Percentiles rank a stretch among this genome's conserved stretches.
Conservation (phyloP, 2,329 filamentous ascomycete species). For the Remersonia thermophila region DNA sequence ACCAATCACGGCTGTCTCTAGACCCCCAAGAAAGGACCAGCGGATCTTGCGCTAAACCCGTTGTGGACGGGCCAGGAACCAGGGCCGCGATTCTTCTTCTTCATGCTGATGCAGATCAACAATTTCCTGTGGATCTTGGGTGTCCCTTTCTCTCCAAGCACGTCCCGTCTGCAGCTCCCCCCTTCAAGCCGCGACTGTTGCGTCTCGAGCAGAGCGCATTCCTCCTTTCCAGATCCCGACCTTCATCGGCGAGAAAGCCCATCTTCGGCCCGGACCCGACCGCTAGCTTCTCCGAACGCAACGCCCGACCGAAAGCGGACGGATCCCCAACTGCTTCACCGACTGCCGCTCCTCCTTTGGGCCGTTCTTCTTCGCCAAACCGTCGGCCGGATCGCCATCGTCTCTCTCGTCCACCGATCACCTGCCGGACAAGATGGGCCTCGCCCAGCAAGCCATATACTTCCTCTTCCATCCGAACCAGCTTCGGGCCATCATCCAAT, state of each 20-base stretch:
- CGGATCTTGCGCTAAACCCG: background rate
- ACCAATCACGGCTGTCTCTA: background rate
- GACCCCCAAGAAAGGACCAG: background rate
- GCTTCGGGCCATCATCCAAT: conserved; percentile 77
- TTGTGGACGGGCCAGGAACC: conserved; percentile 2
- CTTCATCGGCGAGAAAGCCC: too few species aligned
- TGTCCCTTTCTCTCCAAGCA: conserved; percentile 2
- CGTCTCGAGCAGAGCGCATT: background rate
- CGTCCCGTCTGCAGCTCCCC: conserved; percentile 1
- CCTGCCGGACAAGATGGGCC: conserved; percentile 35
- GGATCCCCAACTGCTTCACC: background rate
- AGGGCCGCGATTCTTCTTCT: conserved; percentile 2
- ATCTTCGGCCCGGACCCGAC: too few species aligned
- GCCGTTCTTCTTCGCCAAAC: background rate
- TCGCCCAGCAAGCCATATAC: conserved; percentile 47
- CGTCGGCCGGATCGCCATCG: background rate
- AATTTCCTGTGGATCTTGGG: conserved; percentile 12
- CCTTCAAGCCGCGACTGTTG: conserved; percentile 2
- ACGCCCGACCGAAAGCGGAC: background rate
- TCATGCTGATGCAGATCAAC: conserved; percentile 8
- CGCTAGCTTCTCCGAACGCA: too few species aligned
- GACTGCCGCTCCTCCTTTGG: too few species aligned
- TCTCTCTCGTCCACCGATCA: conserved; percentile 1
- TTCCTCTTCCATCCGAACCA: conserved; percentile 63
- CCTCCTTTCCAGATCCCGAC: background rate